Conservation (phyloP, 441 rosid genomes). For the Gossypium schwendimanii region DNA sequence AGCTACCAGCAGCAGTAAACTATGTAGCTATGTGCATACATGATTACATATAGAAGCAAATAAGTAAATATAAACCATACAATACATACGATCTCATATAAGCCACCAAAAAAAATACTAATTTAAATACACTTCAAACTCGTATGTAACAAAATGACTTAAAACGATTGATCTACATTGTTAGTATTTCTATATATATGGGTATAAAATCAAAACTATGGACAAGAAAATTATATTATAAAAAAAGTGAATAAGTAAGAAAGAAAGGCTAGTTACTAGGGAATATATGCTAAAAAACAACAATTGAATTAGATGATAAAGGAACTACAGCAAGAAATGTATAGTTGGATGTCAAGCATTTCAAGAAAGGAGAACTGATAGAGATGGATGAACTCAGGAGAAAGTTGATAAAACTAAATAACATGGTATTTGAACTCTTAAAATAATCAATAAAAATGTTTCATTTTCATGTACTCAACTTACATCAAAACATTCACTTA, state of each 20-base stretch:
- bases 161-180: background rate
- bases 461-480: too few relatives aligned
- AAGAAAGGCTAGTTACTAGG: background rate
- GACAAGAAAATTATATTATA: slow-evolving; percentile 35
- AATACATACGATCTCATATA: background rate
- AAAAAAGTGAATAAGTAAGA: background rate
- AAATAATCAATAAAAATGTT: too few relatives aligned
- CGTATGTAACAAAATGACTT: too few relatives aligned
- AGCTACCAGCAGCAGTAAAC: background rate
- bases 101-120: background rate
- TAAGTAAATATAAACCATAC: background rate
- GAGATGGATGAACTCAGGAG: too few relatives aligned
- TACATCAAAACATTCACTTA: too few relatives aligned
- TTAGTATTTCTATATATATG: slow-evolving; percentile 9
- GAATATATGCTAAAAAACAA: background rate
- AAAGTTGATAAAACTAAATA: too few relatives aligned
- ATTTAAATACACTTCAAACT: background rate
- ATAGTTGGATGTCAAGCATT: too few relatives aligned
- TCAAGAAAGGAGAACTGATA: too few relatives aligned
- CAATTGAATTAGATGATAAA: background rate
- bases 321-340: too few relatives aligned
- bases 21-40: background rate
- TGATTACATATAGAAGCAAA: background rate
- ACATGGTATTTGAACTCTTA: too few relatives aligned
- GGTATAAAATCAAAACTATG: slow-evolving; percentile 45